phyloP scores from a whole-genome alignment of 306 rosid genomes.

The Quercus aquifolioides region DNA sequence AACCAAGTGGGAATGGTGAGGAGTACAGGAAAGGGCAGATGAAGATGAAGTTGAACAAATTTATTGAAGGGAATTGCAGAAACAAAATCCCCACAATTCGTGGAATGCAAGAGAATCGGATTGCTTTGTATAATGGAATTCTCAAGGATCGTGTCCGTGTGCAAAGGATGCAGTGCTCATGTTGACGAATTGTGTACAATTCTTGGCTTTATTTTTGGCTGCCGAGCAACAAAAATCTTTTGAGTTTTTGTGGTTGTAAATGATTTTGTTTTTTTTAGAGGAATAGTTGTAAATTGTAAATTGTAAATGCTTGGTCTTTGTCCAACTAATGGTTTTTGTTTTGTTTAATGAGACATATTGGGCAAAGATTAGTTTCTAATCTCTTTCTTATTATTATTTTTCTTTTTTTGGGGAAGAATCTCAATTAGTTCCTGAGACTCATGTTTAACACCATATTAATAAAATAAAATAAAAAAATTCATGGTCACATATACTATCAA shows the following conservation, averaged over 20 bases:
- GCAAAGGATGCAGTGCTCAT: slow-evolving; percentile 39
- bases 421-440: neutral
- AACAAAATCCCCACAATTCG: slow-evolving; percentile 4
- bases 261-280: neutral
- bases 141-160: slow-evolving; percentile 40
- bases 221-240: slow-evolving; percentile 6
- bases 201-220: neutral
- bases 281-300: too few species aligned
- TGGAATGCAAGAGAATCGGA: slow-evolving; percentile 38
- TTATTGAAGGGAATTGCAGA: slow-evolving; percentile 18
- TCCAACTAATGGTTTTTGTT: too few species aligned
- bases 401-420: neutral
- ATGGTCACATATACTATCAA: neutral
- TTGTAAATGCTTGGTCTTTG: too few species aligned
- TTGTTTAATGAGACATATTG: neutral
- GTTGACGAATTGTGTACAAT: slow-evolving; percentile 1
- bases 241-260: slow-evolving; percentile 34
- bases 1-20: slow-evolving; percentile 29
- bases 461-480: neutral
- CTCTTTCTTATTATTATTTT: too few species aligned
- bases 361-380: neutral
- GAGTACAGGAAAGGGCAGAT: slow-evolving; percentile 28
- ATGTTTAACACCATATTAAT: neutral
- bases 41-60: slow-evolving; percentile 27
- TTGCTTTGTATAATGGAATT: slow-evolving; percentile 47